phyloP scores from a whole-genome alignment of 2,329 filamentous ascomycete species.

The Teratosphaeria destructans region DNA sequence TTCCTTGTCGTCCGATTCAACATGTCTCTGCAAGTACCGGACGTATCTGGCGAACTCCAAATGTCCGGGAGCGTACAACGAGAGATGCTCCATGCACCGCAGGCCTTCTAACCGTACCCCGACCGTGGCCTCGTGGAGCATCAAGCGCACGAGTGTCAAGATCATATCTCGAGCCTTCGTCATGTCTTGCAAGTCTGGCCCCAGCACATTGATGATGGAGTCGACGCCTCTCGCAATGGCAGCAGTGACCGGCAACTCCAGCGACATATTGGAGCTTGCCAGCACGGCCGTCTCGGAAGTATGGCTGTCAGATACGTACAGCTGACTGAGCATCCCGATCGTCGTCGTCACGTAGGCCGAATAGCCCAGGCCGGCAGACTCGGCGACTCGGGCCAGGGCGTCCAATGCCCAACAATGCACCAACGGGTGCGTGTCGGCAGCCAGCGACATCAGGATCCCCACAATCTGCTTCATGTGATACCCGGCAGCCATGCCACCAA shows the following conservation, averaged over 20 bases:
- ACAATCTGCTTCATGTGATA: conserved; percentile 95
- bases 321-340: conserved; percentile 83
- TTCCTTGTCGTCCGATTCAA: conserved; percentile 57
- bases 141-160: conserved; percentile 72
- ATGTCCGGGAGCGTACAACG: conserved; percentile 79
- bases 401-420: conserved; percentile 97
- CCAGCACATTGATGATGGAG: conserved; percentile 91
- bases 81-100: conserved; percentile 79
- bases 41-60: conserved; percentile 81
- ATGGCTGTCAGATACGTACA: conserved; percentile 86
- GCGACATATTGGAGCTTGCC: conserved; percentile 80
- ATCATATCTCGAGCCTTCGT: conserved; percentile 87
- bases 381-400: conserved; percentile 73
- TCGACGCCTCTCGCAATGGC: conserved; percentile 82
- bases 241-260: conserved; percentile 71
- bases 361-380: conserved; percentile 87
- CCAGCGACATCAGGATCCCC: conserved; percentile 95
- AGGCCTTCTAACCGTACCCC: conserved; percentile 67
- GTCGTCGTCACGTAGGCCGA: conserved; percentile 82
- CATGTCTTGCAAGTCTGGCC: conserved; percentile 87
- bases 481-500: conserved; percentile 94
- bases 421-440: conserved; percentile 86
- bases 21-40: conserved; percentile 64
- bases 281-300: conserved; percentile 71
- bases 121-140: conserved; percentile 58